Evolutionary conservation across 805 yeast species (phyloP), one percentile per base, ranked within the genome.

Genomic region (Zygosaccharomyces lentus): DNA sequence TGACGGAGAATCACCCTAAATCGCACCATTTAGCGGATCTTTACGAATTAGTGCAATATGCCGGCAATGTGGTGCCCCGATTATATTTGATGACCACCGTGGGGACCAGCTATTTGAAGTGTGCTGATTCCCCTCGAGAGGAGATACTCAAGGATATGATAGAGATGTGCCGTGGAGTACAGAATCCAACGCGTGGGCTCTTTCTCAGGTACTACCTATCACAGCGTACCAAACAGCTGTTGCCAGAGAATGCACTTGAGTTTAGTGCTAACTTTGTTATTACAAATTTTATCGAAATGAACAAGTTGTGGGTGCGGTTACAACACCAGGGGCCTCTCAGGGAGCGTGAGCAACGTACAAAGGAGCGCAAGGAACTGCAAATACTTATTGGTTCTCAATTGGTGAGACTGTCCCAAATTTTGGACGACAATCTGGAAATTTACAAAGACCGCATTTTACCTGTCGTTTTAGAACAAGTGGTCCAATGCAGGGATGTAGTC

Each of bases 131-230:
- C 0, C 96, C 97, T 0, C 75, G 80, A 29, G 78, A 78, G 58
- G 98, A 89, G 53, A 84, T 93, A 42, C 77, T 91, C 80, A 87
- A 85, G 64, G 99, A 93, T 62, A 84, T 93, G 95, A 83, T 91
- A 58, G 99, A 93, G 65, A 93, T 93, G 99, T 84, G 95, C 53
- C 77, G 95, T 34, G 99, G 97, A 12, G 96, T 91, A 2, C 99
- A 93, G 66, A 91, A 88, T 59, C 99, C 99, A 1, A 79, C 88
- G 25, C 73, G 96, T 47, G 99, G 99, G 1, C 70, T 93, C 50
- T 93, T 93, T 63, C 69, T 93, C 57, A 73, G 99, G 39, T 90
- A 93, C 69, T 93, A 88, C 64, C 69, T 93, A 31, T 81, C 89
- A 3, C 98, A 91, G 62, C 72, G 90, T 54, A 84, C 87, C 12